These are phyloP conservation scores for Acanthochlamys bracteata DNA, from an alignment of 106 monocot species.

Conservation along the genomic window DNA sequence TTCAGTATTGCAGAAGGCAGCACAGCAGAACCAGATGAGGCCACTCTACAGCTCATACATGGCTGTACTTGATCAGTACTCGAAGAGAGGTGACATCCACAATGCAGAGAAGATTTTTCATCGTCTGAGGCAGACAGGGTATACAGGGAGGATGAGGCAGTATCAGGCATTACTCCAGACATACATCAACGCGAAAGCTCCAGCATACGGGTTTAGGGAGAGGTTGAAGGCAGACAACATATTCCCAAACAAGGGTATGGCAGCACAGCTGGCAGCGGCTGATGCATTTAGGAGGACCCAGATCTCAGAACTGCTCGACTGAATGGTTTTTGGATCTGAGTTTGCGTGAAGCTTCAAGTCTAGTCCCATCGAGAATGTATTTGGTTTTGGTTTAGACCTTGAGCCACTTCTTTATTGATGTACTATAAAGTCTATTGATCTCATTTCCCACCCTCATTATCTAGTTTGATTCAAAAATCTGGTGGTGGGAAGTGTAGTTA, in stretches of 20 bases:
- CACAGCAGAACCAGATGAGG: slow-evolving; percentile 19
- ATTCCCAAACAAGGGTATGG: slow-evolving; percentile 34
- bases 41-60: slow-evolving; percentile 44
- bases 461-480: too few relatives aligned
- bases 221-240: slow-evolving; percentile 68
- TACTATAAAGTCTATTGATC: too few relatives aligned
- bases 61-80: slow-evolving; percentile 40
- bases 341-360: too few relatives aligned
- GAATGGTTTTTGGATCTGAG: slow-evolving; percentile 1
- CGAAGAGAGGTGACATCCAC: slow-evolving; percentile 51
- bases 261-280: slow-evolving; percentile 23
- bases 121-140: slow-evolving; percentile 33
- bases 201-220: slow-evolving; percentile 76
- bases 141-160: slow-evolving; percentile 21
- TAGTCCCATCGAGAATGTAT: too few relatives aligned
- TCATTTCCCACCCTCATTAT: too few relatives aligned
- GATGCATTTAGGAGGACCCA: slow-evolving; percentile 46
- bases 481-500: too few relatives aligned
- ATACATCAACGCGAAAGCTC: slow-evolving; percentile 41
- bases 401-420: too few relatives aligned
- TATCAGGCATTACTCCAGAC: slow-evolving; percentile 42
- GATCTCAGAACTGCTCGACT: slow-evolving; percentile 42
- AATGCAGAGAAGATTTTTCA: slow-evolving; percentile 70
- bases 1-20: slow-evolving; percentile 40
- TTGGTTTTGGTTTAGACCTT: too few relatives aligned